A percentile compares a stretch with the other conserved stretches of the same genome.
phyloP scores from a whole-genome alignment of 2,329 filamentous ascomycete species.

The Talaromyces sp. region DNA sequence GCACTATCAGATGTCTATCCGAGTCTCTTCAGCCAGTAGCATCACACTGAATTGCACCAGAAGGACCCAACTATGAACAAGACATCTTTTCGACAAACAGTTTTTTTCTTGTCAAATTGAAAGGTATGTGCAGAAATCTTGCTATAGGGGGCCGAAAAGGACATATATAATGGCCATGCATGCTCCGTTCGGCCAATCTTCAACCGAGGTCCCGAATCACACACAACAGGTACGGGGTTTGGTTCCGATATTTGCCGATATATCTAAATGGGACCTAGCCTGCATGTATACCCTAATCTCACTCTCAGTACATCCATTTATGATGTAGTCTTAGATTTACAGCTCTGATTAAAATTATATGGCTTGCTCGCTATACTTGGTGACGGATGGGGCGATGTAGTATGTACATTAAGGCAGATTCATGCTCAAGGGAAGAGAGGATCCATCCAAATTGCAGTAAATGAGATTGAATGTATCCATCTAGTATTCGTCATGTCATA shows the following conservation, averaged over 20 bases:
- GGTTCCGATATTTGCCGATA: slow-evolving; percentile 8
- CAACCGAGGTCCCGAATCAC: slow-evolving; percentile 5
- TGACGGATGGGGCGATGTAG: not conserved
- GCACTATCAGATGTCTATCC: not conserved
- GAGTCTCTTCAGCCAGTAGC: not conserved
- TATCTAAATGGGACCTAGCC: too few species aligned
- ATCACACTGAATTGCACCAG: not conserved
- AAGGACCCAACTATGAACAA: not conserved
- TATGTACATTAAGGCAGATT: not conserved
- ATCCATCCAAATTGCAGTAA: not conserved
- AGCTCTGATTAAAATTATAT: too few species aligned
- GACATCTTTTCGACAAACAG: too few species aligned
- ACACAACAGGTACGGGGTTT: not conserved
- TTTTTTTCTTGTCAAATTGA: too few species aligned
- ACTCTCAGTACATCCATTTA: too few species aligned
- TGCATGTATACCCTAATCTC: too few species aligned
- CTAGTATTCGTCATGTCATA: not conserved
- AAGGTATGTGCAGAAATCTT: not conserved
- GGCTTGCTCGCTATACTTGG: too few species aligned
- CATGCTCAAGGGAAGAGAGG: not conserved
- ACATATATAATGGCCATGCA: not conserved
- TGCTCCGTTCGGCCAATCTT: not conserved
- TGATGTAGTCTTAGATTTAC: too few species aligned
- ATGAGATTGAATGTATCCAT: not conserved
- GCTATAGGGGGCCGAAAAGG: not conserved